Evolutionary conservation across 768 basidiomycete genomes (phyloP).

Genomic region (Trametes maxima): DNA sequence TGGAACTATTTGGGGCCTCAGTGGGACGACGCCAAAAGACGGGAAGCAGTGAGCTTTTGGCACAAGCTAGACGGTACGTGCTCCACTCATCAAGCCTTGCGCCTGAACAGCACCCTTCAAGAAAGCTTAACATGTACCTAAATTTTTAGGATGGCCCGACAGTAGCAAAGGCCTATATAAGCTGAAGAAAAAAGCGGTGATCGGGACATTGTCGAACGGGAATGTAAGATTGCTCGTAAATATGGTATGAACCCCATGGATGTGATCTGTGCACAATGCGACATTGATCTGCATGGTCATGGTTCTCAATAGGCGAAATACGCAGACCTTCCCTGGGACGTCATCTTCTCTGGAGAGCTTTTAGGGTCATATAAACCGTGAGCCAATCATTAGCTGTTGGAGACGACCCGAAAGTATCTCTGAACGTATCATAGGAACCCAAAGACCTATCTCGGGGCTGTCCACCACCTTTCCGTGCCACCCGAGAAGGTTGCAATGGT

Average conservation of each 20-base stretch:
- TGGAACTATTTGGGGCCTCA: slow-evolving; percentile 52
- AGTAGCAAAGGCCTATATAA: slow-evolving; percentile 47
- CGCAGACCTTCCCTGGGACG: slow-evolving; percentile 65
- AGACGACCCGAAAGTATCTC: neutral
- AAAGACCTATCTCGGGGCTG: neutral
- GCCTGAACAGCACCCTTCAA: neutral
- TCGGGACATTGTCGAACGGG: slow-evolving; percentile 64
- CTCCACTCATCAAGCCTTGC: neutral
- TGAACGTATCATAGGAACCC: slow-evolving; percentile 39
- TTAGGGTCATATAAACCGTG: slow-evolving; percentile 70
- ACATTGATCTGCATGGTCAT: no score
- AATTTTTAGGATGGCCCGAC: slow-evolving; percentile 57
- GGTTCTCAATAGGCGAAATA: slow-evolving; percentile 52
- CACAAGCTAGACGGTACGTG: slow-evolving; percentile 56
- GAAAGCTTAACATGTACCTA: neutral
- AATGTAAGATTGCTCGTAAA: slow-evolving; percentile 62
- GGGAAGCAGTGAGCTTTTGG: slow-evolving; percentile 55
- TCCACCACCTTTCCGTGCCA: slow-evolving; percentile 38
- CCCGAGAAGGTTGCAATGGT: slow-evolving; percentile 63
- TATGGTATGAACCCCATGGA: slow-evolving; percentile 44
- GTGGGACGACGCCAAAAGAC: slow-evolving; percentile 48
- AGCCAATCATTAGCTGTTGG: slow-evolving; percentile 19
- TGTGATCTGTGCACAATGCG: no score
- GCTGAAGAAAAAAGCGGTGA: slow-evolving; percentile 53
- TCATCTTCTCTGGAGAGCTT: slow-evolving; percentile 60